Evolutionary conservation across 1,284 basidiomycete species (phyloP).

Genomic region (Irpex sp.): DNA sequence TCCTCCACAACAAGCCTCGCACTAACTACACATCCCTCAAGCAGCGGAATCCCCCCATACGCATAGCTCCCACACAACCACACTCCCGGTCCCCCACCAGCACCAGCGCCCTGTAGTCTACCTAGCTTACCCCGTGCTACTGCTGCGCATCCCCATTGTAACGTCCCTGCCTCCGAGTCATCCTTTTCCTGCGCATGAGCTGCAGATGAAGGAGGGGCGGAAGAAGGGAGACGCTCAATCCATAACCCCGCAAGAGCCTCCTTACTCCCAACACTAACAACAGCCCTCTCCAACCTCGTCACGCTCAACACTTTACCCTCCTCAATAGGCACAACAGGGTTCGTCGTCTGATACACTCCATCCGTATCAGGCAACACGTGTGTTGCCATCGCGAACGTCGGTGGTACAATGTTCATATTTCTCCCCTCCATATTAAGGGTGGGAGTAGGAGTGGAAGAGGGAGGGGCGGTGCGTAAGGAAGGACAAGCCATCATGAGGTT

Average conservation of each 20-base stretch:
- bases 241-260: constrained; percentile 44
- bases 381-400: constrained; percentile 64
- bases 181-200: background rate
- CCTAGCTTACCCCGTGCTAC: constrained; percentile 37
- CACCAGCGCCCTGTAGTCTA: constrained; percentile 43
- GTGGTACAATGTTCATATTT: constrained; percentile 24
- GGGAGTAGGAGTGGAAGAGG: constrained; percentile 7
- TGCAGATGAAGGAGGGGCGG: constrained; percentile 5
- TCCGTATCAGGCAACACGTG: constrained; percentile 32
- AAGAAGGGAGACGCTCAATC: constrained; percentile 17
- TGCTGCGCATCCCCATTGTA: constrained; percentile 26
- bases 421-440: too few relatives aligned
- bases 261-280: constrained; percentile 50
- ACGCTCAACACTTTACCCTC: constrained; percentile 49
- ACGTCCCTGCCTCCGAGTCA: constrained; percentile 28
- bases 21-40: constrained; percentile 65
- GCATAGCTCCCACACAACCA: constrained; percentile 62
- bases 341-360: constrained; percentile 69
- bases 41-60: constrained; percentile 54
- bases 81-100: constrained; percentile 34
- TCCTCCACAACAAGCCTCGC: constrained; percentile 52
- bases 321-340: constrained; percentile 56
- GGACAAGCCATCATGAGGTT: constrained; percentile 47
- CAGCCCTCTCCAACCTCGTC: constrained; percentile 58
- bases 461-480: background rate